Base-by-base conservation (phyloP, 176 grass and related monocot genomes). In the Aegilops umbellulata region DNA sequence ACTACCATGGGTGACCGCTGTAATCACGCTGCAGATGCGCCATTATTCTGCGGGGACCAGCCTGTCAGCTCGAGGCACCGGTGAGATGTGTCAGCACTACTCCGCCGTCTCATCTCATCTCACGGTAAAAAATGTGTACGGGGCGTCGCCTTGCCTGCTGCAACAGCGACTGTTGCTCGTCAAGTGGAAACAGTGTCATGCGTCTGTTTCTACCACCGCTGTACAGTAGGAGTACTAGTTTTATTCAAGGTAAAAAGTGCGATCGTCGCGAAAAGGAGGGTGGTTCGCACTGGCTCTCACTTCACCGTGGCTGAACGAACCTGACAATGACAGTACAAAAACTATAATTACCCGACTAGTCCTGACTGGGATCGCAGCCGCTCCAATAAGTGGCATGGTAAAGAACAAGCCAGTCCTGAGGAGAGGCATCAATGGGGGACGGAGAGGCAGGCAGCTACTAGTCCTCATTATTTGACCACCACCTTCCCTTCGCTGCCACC, bases 381-480 rank as follows among this genome's bases (percentile, higher is more conserved):
- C 4, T 13, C 58, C n/a, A 49, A 31, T 76, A 60, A 88, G 55
- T 69, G 80, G 8, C 61, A 8, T n/a, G 1, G 39, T 74, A 38
- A 77, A 26, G 86, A 89, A 53, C 31, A 73, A 80, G 35, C n/a
- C 65, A 79, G 81, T 81, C 69, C 69, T 60, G 70, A 51, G 16
- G 49, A 53, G 4, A 23, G 61, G 57, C 5, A 83, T 90, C 64
- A 82, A 86, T 71, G 49, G 51, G 46, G 60, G 60, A 32, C 44
- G 86, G 62, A 86, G 69, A 78, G 79, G 30, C 84, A 82, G 79
- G 42, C 49, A 53, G 49, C 49, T 51, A 51, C 47, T 25, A 22
- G 31, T 24, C 22, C 65, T 78, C 74, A 87, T 80, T 80, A 87
- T 87, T 87, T 80, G 58, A 75, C 84, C 74, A 35, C 55, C 73